Conservation (phyloP, 2,329 filamentous ascomycete species). For the Paecilomyces formosus region DNA sequence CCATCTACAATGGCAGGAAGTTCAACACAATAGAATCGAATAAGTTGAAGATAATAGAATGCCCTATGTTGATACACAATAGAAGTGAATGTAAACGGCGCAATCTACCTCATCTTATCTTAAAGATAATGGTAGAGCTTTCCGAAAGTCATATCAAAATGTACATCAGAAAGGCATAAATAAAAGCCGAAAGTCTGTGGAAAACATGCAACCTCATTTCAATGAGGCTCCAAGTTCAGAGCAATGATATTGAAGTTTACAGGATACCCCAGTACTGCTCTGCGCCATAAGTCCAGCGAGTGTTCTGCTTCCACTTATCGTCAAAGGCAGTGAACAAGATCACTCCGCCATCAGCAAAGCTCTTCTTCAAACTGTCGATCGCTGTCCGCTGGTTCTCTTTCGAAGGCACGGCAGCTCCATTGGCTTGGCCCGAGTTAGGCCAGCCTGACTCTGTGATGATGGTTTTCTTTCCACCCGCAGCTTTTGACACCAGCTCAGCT, state of each 20-base stretch:
- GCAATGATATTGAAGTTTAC: not conserved
- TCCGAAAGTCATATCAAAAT: not conserved
- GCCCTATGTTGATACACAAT: not conserved
- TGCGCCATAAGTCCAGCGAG: slow-evolving; percentile 55
- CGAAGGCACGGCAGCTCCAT: slow-evolving; percentile 63
- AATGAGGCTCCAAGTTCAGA: slow-evolving; percentile 27
- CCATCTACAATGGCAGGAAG: not conserved
- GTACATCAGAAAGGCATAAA: not conserved
- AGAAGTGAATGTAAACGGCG: not conserved
- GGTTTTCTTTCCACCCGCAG: slow-evolving; percentile 51
- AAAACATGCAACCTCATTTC: not conserved
- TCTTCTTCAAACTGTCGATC: slow-evolving; percentile 54
- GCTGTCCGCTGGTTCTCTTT: slow-evolving; percentile 59
- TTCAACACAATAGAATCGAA: not conserved
- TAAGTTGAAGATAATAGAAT: not conserved
- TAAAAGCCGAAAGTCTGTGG: no score
- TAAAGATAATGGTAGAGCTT: not conserved
- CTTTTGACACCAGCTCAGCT: slow-evolving; percentile 38
- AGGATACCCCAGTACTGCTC: slow-evolving; percentile 66
- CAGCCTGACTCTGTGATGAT: slow-evolving; percentile 80
- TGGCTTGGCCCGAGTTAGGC: slow-evolving; percentile 62
- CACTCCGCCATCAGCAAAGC: slow-evolving; percentile 46
- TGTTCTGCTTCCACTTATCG: slow-evolving; percentile 68
- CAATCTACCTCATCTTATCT: not conserved
- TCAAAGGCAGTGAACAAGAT: slow-evolving; percentile 76